phyloP scores from a whole-genome alignment of 2,329 filamentous ascomycete species.

The Cordyceps cateniannulata region DNA sequence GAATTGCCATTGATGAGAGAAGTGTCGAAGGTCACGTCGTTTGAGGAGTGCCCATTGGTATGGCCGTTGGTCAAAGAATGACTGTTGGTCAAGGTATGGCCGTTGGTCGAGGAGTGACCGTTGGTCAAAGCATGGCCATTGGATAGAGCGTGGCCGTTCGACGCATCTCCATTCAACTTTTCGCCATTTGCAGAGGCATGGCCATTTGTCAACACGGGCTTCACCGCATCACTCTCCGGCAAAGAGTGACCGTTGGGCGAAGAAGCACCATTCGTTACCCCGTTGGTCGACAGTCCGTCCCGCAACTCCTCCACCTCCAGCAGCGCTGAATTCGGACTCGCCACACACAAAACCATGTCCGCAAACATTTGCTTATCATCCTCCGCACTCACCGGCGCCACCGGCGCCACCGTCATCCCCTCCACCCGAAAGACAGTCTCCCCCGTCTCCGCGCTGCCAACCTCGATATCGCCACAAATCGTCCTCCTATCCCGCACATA shows the following conservation, averaged over 20 bases:
- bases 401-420: background rate
- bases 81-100: background rate
- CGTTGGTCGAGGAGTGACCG: background rate
- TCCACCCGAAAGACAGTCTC: background rate
- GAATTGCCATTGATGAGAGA: too few species aligned
- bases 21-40: too few species aligned
- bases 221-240: background rate
- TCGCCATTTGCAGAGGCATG: background rate
- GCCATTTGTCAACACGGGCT: background rate
- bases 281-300: background rate
- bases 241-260: background rate
- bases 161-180: background rate
- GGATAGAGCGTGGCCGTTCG: background rate
- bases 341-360: background rate
- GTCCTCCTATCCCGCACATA: background rate
- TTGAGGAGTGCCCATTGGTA: too few species aligned
- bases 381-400: background rate
- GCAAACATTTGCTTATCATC: conserved; percentile 8
- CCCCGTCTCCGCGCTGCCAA: background rate
- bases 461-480: background rate
- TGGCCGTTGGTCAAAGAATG: background rate
- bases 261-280: background rate
- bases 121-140: background rate
- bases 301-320: background rate
- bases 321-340: background rate